Conservation (phyloP, 371 early-diverging fungal genomes). For the Mucor racemosus region DNA sequence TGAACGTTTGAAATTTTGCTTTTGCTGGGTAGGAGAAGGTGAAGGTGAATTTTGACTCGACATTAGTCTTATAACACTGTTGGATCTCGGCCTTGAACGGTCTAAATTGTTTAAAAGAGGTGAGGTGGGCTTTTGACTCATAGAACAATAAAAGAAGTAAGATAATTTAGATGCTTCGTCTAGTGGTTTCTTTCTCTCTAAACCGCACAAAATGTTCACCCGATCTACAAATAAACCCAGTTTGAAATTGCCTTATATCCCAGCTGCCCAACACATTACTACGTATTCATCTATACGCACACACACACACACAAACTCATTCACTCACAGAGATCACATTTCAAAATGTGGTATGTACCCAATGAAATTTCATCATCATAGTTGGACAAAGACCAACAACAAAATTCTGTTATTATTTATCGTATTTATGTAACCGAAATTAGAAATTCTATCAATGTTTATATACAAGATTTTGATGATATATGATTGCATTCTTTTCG, state of each 20-base stretch:
- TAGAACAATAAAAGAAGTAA: constrained; percentile 7
- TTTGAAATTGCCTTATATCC: neutral
- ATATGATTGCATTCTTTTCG: neutral
- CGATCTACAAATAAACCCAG: constrained; percentile 9
- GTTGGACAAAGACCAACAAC: neutral
- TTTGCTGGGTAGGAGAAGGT: constrained; percentile 11
- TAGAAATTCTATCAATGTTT: neutral
- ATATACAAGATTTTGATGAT: neutral
- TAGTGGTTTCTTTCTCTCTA: neutral
- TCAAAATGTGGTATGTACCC: neutral
- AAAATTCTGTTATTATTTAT: neutral
- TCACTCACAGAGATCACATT: neutral
- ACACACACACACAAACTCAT: neutral
- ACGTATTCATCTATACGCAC: neutral
- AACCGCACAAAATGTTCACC: constrained; percentile 14
- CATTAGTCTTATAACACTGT: constrained; percentile 17
- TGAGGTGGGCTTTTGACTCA: constrained; percentile 17
- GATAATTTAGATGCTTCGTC: neutral
- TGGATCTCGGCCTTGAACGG: constrained; percentile 17
- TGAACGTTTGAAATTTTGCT: constrained; percentile 18
- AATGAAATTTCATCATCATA: neutral
- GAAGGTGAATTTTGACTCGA: constrained; percentile 14
- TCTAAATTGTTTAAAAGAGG: neutral
- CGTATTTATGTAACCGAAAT: neutral
- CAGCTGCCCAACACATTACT: neutral